These are phyloP conservation scores for Apiospora arundinis DNA, from an alignment of 2,329 filamentous ascomycete genomes.

Conservation along the genomic window DNA sequence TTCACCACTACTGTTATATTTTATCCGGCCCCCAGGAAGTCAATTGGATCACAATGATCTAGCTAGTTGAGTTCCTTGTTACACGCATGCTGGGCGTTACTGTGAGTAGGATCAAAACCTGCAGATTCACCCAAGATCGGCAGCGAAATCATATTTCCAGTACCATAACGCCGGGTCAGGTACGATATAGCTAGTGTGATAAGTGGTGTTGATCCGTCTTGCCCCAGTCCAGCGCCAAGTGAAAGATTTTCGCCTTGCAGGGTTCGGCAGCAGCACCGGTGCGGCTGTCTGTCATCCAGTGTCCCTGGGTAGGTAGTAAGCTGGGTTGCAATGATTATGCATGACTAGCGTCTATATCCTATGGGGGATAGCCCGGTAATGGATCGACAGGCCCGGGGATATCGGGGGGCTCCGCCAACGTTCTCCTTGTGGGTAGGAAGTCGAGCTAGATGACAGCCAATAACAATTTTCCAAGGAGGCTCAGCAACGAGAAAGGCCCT, in stretches of 20 bases:
- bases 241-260: neutral
- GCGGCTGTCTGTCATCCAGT: slow-evolving; percentile 3
- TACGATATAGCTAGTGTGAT: neutral
- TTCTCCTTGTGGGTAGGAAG: neutral
- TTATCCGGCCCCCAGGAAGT: too few relatives aligned
- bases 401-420: neutral
- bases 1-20: neutral
- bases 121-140: neutral
- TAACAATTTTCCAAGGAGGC: neutral
- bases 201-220: neutral
- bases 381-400: neutral
- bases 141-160: neutral
- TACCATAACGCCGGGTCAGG: neutral
- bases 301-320: too few relatives aligned
- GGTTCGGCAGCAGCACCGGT: neutral
- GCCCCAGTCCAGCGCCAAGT: neutral
- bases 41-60: too few relatives aligned
- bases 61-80: too few relatives aligned
- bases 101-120: neutral
- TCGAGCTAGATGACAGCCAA: neutral
- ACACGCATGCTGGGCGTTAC: too few relatives aligned
- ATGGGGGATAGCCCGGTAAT: neutral
- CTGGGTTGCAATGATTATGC: neutral
- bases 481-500: neutral
- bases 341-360: neutral